Base-by-base conservation (phyloP, 441 rosid genomes). In the Erodium texanum region DNA sequence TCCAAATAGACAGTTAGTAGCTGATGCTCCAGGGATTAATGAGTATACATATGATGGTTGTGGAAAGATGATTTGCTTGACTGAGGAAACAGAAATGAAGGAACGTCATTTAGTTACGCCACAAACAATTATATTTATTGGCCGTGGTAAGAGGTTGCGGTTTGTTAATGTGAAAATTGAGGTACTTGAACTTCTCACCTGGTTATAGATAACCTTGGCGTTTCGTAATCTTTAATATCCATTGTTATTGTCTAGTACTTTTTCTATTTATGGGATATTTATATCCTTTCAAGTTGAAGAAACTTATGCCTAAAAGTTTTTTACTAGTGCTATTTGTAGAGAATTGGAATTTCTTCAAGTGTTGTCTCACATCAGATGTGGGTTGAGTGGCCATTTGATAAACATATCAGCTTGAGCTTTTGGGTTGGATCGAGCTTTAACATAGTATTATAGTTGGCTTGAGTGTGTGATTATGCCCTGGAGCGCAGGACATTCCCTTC, bases 31-130 rank as follows among this genome's bases (percentile, higher is more conserved):
- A 62, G 90, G 88, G 71, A 79, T 95, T 83, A 88, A 89, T 80
- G 97, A 92, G 34, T 95, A 86, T 73, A 85, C 72, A 48, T 95
- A 95, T 80, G 94, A 95, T 75, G 99, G 99, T 67, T 85, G 96
- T 77, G 99, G 99, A 61, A 90, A 83, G 79, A 81, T 79, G 45
- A 78, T 95, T 63, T 75, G 76, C 70, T 85, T 95, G 74, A 86
- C 83, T 78, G 88, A 75, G 41, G 93, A 86, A 76, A 78, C 74
- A 69, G 78, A 79, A 52, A 73, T 63, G 65, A 89, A 86, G 80
- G 87, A 85, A 73, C 64, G 68, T 15, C 82, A 77, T 73, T 67
- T 80, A 59, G 75, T 71, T 62, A 82, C 82, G 72, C 77, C 81
- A 74, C 87, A 70, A 73, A 96, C 99, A 61, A 87, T 95, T 73